Base-by-base conservation (phyloP, 495 filamentous ascomycete genomes). In the Xylaria telfairii region DNA sequence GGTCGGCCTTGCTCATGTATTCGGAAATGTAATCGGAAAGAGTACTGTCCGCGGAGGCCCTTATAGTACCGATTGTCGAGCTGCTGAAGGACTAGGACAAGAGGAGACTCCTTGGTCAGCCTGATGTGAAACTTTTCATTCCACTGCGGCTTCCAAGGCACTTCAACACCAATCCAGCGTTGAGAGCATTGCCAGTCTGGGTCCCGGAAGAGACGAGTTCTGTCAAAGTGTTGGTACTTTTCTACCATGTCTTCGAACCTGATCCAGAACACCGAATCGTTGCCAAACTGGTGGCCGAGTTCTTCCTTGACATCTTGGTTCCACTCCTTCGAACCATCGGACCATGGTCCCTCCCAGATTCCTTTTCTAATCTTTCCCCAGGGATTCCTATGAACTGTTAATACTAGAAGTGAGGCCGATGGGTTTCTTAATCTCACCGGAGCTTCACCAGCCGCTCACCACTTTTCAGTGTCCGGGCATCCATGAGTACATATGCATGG, bases 251-350 rank as follows among this genome's bases (percentile, higher is more conserved):
- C 95, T 51, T 92, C 87, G 75, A 94, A 97, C 13, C 85, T 80
- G 72, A 90, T 90, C 88, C 88, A 90, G 72, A 89, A 90, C 63
- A 87, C 91, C 10, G 93, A 94, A 79, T 97, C 95, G 75, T 96
- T 91, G 49, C 95, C 94, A 78, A 97, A 98, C 63, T 89, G 90
- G 77, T 97, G 95, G n/a, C 88, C 87, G 0, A 98, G 85, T 63
- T 91, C 89, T 67, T 90, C 81, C 85, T 96, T 92, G 84, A 92
- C 94, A 72, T 96, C 90, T 10, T 93, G 86, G 24, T 93, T 97
- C 93, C 95, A 98, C 81, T 97, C 90, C 73, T 95, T 93, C n/a
- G 92, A 95, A 15, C 95, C 94, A 75, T 97, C 93, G 19, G 91
- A 92, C 92, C 93, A 97, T 4, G 93, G 86, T 2, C 92, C 92